These are phyloP conservation scores for Eucommia ulmoides DNA, from an alignment of 257 asterid species.

Conservation along the genomic window DNA sequence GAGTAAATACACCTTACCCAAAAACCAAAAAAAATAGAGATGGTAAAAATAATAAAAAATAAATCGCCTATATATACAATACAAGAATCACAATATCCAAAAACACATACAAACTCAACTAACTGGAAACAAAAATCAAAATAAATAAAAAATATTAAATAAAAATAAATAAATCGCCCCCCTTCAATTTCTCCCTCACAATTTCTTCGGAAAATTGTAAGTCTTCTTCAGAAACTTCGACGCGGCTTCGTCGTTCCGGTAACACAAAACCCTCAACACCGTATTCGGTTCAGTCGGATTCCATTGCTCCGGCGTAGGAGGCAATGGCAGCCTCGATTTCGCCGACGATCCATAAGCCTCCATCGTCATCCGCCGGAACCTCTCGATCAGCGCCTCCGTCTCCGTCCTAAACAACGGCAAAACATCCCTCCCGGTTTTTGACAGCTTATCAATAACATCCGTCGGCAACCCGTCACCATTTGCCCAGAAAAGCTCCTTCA, in stretches of 20 bases:
- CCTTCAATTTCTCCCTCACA: slow-evolving; percentile 10
- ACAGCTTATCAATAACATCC: slow-evolving; percentile 58
- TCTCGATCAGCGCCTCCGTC: slow-evolving; percentile 58
- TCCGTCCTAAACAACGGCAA: slow-evolving; percentile 67
- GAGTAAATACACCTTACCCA: too few species aligned
- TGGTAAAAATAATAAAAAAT: too few species aligned
- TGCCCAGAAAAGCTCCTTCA: slow-evolving; percentile 83
- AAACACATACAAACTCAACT: too few species aligned
- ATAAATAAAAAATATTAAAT: too few species aligned
- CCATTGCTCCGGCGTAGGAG: slow-evolving; percentile 96
- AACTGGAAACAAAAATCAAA: too few species aligned
- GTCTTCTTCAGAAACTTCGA: slow-evolving; percentile 86
- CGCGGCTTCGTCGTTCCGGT: slow-evolving; percentile 86
- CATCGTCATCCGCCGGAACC: slow-evolving; percentile 46
- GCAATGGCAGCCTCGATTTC: slow-evolving; percentile 76
- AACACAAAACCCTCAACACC: slow-evolving; percentile 68
- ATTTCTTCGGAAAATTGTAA: slow-evolving; percentile 79
- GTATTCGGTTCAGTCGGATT: slow-evolving; percentile 81
- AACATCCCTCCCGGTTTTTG: slow-evolving; percentile 52
- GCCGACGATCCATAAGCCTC: slow-evolving; percentile 72
- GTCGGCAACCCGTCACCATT: slow-evolving; percentile 83
- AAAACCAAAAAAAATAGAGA: too few species aligned
- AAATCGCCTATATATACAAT: too few species aligned
- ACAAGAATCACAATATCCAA: too few species aligned
- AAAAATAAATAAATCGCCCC: too few species aligned